These are phyloP conservation scores for Circinella umbellata DNA, from an alignment of 371 early-diverging fungal species.

Conservation along the genomic window DNA sequence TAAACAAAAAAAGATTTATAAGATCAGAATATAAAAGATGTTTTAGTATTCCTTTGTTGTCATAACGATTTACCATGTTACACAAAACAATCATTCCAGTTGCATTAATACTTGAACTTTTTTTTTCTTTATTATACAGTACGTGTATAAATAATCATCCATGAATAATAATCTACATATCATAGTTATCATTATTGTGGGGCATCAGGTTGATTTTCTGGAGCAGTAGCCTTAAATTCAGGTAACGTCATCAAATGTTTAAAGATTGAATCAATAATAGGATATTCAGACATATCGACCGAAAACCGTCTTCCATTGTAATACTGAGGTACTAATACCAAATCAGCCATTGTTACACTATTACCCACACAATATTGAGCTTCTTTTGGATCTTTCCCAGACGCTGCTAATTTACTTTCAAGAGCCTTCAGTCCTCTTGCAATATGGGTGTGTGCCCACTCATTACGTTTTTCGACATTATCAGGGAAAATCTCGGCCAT, in stretches of 20 bases:
- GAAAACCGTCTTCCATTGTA: conserved; percentile 76
- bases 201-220: conserved; percentile 77
- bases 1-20: no score
- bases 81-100: no score
- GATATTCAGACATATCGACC: conserved; percentile 78
- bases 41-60: no score
- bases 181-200: conserved; percentile 36
- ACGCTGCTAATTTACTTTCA: conserved; percentile 15
- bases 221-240: conserved; percentile 74
- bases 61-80: no score
- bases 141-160: no score
- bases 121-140: no score
- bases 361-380: conserved; percentile 86
- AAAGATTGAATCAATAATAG: conserved; percentile 67
- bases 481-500: conserved; percentile 62
- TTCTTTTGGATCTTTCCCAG: conserved; percentile 51
- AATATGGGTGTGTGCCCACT: conserved; percentile 71
- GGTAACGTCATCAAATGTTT: conserved; percentile 56
- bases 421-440: conserved; percentile 56
- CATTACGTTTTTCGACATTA: conserved; percentile 52
- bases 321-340: conserved; percentile 80
- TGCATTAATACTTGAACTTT: no score
- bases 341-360: conserved; percentile 85
- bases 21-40: no score
- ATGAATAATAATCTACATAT: neutral